These are phyloP conservation scores for Lenwebbia sp. DNA, from an alignment of 345 rosid species.

Conservation along the genomic window DNA sequence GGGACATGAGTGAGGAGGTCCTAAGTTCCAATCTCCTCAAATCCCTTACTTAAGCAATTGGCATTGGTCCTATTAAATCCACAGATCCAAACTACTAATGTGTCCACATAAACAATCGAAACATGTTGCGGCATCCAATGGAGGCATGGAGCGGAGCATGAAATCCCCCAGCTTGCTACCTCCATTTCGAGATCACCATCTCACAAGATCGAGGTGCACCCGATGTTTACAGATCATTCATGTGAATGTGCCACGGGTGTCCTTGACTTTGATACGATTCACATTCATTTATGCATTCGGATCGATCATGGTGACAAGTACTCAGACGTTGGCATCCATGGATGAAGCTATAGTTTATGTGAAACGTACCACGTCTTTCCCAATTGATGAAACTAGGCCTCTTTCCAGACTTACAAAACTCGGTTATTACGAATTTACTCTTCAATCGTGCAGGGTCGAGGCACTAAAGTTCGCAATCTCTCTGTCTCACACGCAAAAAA, in stretches of 20 bases:
- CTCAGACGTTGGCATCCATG: background rate
- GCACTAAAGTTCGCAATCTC: background rate
- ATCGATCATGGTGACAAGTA: background rate
- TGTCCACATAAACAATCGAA: background rate
- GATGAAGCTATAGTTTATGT: background rate
- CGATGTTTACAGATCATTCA: background rate
- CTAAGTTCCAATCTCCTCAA: background rate
- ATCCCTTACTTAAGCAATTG: background rate
- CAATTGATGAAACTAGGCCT: background rate
- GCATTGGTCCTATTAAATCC: background rate
- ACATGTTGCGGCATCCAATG: background rate
- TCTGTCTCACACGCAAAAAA: background rate
- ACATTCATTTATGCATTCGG: background rate
- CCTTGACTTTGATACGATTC: background rate
- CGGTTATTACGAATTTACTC: too few relatives aligned
- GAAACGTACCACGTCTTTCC: background rate
- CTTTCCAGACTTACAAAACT: background rate
- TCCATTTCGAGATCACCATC: background rate
- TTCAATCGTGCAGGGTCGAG: background rate
- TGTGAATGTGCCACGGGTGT: background rate
- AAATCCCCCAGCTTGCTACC: background rate
- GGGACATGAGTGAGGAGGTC: background rate
- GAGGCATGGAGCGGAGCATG: background rate
- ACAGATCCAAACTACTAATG: background rate
- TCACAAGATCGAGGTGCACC: background rate